Conservation (phyloP, 352 stramenopile genomes). For the Phytophthora hibernalis region DNA sequence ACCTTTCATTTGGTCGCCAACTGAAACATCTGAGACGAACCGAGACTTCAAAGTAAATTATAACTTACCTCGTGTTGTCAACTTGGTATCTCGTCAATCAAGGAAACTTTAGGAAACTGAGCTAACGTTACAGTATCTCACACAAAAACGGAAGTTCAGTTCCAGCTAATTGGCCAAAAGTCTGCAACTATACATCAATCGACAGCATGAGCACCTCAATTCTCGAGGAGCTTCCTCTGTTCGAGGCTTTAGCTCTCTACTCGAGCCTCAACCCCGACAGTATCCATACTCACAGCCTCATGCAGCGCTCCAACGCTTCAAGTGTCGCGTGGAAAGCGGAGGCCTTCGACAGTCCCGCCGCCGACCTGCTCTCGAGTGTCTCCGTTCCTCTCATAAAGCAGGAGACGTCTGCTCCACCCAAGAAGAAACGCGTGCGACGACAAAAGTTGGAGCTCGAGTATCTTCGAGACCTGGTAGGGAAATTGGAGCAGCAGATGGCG, state of each 20-base stretch:
- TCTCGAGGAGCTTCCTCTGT: too few species aligned
- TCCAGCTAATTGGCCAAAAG: neutral
- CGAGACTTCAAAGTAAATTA: too few species aligned
- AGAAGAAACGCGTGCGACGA: slow-evolving; percentile 48
- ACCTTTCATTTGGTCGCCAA: neutral
- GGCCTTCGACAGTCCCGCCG: neutral
- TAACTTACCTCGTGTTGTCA: too few species aligned
- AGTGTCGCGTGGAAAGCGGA: neutral
- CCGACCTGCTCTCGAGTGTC: neutral
- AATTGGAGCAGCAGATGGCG: slow-evolving; percentile 34
- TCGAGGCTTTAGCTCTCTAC: too few species aligned
- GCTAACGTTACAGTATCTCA: too few species aligned
- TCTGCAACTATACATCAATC: neutral
- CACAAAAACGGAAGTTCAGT: too few species aligned
- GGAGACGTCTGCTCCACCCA: slow-evolving; percentile 13
- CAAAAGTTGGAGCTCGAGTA: slow-evolving; percentile 51
- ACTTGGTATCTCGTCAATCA: too few species aligned
- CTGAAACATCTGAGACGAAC: too few species aligned
- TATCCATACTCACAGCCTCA: neutral
- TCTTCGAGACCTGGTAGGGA: slow-evolving; percentile 38
- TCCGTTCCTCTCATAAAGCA: slow-evolving; percentile 2
- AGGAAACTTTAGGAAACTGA: too few species aligned
- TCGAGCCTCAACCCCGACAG: too few species aligned
- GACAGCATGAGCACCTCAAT: neutral
- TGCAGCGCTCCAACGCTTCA: neutral